Percentiles rank a stretch among this genome's conserved stretches.
phyloP scores from a whole-genome alignment of 1,139 yeast genomes.

The Magnusiomyces suaveolens region DNA sequence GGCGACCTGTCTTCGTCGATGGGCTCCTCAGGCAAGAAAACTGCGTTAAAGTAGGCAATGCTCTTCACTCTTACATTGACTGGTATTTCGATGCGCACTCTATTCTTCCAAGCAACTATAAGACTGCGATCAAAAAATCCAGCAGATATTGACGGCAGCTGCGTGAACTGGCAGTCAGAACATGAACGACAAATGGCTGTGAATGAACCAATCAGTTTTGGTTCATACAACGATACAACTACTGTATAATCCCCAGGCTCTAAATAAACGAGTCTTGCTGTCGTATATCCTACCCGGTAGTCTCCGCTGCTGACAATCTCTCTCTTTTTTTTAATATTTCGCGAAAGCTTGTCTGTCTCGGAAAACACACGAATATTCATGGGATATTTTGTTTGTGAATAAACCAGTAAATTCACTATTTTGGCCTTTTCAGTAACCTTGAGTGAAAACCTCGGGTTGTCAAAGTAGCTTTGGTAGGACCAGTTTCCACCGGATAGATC shows the following conservation, averaged over 20 bases:
- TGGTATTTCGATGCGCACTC: constrained; percentile 14
- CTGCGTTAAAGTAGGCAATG: constrained; percentile 12
- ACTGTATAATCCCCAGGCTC: constrained; percentile 34
- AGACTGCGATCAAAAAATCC: constrained; percentile 20
- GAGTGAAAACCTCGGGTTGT: constrained; percentile 55
- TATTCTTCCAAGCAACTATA: constrained; percentile 18
- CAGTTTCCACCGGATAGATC: constrained; percentile 50
- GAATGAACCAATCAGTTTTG: constrained; percentile 22
- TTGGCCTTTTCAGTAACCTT: constrained; percentile 18
- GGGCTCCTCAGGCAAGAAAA: constrained; percentile 3
- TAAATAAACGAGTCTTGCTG: constrained; percentile 27
- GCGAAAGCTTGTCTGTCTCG: constrained; percentile 23
- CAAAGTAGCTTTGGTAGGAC: constrained; percentile 40
- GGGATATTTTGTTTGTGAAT: constrained; percentile 21
- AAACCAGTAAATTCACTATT: constrained; percentile 7
- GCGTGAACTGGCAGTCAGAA: constrained; percentile 17
- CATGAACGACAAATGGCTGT: constrained; percentile 15
- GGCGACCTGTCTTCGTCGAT: background rate
- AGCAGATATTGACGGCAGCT: constrained; percentile 19
- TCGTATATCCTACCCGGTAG: constrained; percentile 28
- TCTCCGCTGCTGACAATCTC: constrained; percentile 31
- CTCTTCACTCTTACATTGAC: constrained; percentile 12
- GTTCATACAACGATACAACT: constrained; percentile 32
- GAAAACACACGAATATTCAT: constrained; percentile 31
- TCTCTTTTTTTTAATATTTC: constrained; percentile 26